Evolutionary conservation across 2,329 filamentous ascomycete genomes (phyloP).

Genomic region (Diaporthe vexans): DNA sequence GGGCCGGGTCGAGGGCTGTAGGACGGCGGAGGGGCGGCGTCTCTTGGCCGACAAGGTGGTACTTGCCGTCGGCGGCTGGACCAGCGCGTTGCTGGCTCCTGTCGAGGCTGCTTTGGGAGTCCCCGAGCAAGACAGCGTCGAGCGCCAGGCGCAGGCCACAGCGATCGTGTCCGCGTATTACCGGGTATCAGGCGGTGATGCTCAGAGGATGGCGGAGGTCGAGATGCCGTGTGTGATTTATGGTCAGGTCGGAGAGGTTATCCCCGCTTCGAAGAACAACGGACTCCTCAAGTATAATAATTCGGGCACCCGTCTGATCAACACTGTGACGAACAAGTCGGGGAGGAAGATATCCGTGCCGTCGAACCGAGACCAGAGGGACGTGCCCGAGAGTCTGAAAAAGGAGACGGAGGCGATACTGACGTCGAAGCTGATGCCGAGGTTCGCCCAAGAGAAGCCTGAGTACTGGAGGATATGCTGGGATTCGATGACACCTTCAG

Average conservation of each 20-base stretch:
- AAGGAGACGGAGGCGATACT: slow-evolving; percentile 10
- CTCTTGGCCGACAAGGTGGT: slow-evolving; percentile 25
- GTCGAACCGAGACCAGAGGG: background rate
- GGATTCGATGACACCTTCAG: slow-evolving; percentile 34
- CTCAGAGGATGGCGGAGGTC: background rate
- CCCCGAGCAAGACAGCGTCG: slow-evolving; percentile 23
- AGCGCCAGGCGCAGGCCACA: slow-evolving; percentile 30
- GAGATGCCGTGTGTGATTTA: slow-evolving; percentile 34
- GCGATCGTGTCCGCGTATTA: slow-evolving; percentile 35
- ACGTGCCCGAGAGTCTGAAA: background rate
- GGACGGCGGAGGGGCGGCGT: slow-evolving; percentile 13
- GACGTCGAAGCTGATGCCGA: slow-evolving; percentile 28
- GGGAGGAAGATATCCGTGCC: slow-evolving; percentile 25
- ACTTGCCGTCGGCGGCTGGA: slow-evolving; percentile 28
- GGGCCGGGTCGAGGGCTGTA: slow-evolving; percentile 7
- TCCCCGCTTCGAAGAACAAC: slow-evolving; percentile 20
- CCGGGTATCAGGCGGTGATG: background rate
- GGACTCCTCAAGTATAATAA: slow-evolving; percentile 34
- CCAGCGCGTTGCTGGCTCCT: slow-evolving; percentile 22
- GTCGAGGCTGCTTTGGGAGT: slow-evolving; percentile 27
- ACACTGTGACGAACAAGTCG: background rate
- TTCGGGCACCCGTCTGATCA: slow-evolving; percentile 8
- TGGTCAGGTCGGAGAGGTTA: slow-evolving; percentile 14
- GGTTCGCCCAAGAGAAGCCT: background rate
- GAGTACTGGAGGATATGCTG: slow-evolving; percentile 35